Evolutionary conservation across 164 flowering plant species (phyloP).

Genomic region (Chimonanthus praecox): DNA sequence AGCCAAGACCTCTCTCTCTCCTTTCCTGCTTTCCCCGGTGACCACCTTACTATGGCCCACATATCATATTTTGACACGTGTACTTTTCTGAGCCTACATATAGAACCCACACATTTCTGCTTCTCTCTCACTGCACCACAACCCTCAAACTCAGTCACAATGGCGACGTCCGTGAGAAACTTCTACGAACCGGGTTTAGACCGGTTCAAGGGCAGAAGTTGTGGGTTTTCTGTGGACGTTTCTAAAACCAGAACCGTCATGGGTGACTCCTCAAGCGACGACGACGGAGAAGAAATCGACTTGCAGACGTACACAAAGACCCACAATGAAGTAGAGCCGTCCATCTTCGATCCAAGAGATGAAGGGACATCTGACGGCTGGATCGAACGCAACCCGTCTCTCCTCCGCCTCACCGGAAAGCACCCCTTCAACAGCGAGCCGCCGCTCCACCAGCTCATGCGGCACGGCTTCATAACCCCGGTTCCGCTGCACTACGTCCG

Average conservation of each 20-base stretch:
- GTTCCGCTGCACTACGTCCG: conserved; percentile 93
- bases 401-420: conserved; percentile 88
- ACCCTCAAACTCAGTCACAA: conserved; percentile 3
- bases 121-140: not conserved
- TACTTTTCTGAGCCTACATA: not conserved
- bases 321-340: conserved; percentile 50
- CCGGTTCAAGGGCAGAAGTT: conserved; percentile 25
- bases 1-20: not conserved
- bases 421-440: conserved; percentile 94
- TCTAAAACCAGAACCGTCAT: conserved; percentile 7
- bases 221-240: conserved; percentile 10
- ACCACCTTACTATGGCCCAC: not conserved
- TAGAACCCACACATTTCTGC: not conserved
- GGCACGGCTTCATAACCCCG: conserved; percentile 91
- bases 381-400: conserved; percentile 63
- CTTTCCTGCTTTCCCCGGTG: not conserved
- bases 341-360: conserved; percentile 56
- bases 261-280: conserved; percentile 11
- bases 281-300: conserved; percentile 28
- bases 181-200: conserved; percentile 36
- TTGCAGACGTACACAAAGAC: not conserved
- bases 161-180: conserved; percentile 77
- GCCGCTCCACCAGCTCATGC: conserved; percentile 68
- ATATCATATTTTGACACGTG: too few species aligned
- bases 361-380: conserved; percentile 72